Percentiles rank a stretch among this genome's conserved stretches.
These are phyloP conservation scores for Claviceps sp. DNA, from an alignment of 2,329 filamentous ascomycete genomes.

Conservation along the genomic window DNA sequence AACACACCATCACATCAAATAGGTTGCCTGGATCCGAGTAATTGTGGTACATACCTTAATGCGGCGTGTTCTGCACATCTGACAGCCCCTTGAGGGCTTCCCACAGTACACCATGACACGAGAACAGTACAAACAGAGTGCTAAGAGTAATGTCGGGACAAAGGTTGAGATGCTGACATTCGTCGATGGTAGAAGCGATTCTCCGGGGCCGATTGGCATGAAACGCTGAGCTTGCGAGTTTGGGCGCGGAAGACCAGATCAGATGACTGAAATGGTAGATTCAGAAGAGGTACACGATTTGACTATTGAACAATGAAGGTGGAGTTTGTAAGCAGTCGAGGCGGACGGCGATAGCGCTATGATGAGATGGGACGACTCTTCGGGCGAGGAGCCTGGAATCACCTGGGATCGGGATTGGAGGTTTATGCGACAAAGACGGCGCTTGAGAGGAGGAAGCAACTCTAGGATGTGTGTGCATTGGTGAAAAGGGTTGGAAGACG, in stretches of 20 bases:
- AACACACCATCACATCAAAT: neutral
- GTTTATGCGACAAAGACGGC: no score
- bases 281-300: neutral
- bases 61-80: constrained; percentile 59
- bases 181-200: neutral
- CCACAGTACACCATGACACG: constrained; percentile 49
- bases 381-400: no score
- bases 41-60: constrained; percentile 52
- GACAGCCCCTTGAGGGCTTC: constrained; percentile 54
- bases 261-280: neutral
- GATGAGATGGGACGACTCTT: neutral
- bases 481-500: neutral
- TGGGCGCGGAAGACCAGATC: neutral
- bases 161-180: neutral
- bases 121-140: neutral
- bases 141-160: neutral
- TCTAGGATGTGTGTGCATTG: neutral
- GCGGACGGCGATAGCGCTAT: neutral
- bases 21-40: neutral
- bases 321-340: neutral
- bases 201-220: neutral
- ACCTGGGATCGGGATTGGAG: neutral
- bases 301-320: neutral
- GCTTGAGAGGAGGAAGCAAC: neutral
- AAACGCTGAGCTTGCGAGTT: neutral